A percentile compares a stretch with the other conserved stretches of the same genome.
Conservation (phyloP, 805 yeast genomes). For the Torulaspora microellipsoides region DNA sequence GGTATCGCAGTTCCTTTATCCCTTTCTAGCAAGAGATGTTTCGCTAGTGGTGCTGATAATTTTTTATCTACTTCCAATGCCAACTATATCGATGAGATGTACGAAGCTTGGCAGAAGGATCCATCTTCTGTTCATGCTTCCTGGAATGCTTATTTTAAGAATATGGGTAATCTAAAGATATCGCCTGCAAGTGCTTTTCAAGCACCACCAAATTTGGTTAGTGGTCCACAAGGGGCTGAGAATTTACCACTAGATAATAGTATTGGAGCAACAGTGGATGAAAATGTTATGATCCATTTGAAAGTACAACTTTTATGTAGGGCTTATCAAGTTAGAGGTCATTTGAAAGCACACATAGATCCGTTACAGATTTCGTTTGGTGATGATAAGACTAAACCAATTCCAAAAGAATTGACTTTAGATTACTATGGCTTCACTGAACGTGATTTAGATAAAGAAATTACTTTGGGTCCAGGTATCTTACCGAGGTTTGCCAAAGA, state of each 20-base stretch:
- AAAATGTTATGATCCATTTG: constrained; percentile 79
- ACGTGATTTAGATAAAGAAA: constrained; percentile 73
- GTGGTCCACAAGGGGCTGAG: constrained; percentile 71
- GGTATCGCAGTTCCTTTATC: background rate
- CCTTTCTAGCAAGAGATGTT: constrained; percentile 8
- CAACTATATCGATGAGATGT: constrained; percentile 96
- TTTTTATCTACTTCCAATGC: constrained; percentile 84
- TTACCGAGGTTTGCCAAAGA: constrained; percentile 79
- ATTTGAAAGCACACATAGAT: constrained; percentile 89
- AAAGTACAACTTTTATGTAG: constrained; percentile 95
- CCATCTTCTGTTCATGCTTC: constrained; percentile 90
- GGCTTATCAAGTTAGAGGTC: constrained; percentile 99
- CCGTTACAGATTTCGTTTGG: constrained; percentile 92
- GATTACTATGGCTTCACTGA: constrained; percentile 91
- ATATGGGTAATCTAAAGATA: constrained; percentile 66
- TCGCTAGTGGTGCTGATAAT: constrained; percentile 45
- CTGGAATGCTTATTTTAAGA: constrained; percentile 96
- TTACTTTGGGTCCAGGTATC: constrained; percentile 96
- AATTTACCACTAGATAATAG: constrained; percentile 43
- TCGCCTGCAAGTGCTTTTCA: constrained; percentile 73
- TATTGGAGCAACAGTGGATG: constrained; percentile 43
- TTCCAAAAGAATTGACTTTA: constrained; percentile 83
- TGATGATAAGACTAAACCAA: constrained; percentile 45
- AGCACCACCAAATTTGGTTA: constrained; percentile 90
- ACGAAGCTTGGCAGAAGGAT: constrained; percentile 86